Evolutionary conservation across 352 stramenopile species (phyloP).

Genomic region (Phytopythium litorale): DNA sequence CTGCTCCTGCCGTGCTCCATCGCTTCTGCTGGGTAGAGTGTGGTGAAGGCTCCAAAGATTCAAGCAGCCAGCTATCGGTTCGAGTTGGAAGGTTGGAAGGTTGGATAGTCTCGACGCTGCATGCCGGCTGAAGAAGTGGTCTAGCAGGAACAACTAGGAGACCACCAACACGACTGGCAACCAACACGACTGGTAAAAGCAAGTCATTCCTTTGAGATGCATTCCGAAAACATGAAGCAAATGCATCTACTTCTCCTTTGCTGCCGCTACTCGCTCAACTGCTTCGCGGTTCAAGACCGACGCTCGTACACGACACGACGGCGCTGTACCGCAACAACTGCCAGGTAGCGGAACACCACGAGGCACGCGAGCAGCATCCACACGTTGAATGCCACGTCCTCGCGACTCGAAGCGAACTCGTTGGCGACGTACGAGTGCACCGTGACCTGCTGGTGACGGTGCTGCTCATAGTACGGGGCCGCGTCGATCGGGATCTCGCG

Average conservation of each 20-base stretch:
- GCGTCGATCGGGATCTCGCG: conserved; percentile 16
- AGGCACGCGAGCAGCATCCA: conserved; percentile 16
- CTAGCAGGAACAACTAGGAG: neutral
- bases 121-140: neutral
- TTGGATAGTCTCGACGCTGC: neutral
- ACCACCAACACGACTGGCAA: neutral
- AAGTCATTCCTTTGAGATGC: neutral
- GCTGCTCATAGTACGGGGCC: neutral
- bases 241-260: neutral
- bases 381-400: conserved; percentile 11
- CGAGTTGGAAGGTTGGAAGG: neutral
- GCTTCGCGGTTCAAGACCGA: conserved; percentile 9
- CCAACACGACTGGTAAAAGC: too few species aligned
- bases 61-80: neutral
- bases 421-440: conserved; percentile 20
- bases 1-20: neutral
- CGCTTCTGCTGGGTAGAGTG: neutral
- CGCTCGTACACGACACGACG: neutral
- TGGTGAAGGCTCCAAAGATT: neutral
- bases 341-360: conserved; percentile 15
- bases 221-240: neutral
- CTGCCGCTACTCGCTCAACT: neutral
- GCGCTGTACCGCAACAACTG: conserved; percentile 11
- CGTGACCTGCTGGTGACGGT: conserved; percentile 12
- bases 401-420: conserved; percentile 15